Conservation (phyloP, 2,329 filamentous ascomycete species). For the Fusarium avenaceum region DNA sequence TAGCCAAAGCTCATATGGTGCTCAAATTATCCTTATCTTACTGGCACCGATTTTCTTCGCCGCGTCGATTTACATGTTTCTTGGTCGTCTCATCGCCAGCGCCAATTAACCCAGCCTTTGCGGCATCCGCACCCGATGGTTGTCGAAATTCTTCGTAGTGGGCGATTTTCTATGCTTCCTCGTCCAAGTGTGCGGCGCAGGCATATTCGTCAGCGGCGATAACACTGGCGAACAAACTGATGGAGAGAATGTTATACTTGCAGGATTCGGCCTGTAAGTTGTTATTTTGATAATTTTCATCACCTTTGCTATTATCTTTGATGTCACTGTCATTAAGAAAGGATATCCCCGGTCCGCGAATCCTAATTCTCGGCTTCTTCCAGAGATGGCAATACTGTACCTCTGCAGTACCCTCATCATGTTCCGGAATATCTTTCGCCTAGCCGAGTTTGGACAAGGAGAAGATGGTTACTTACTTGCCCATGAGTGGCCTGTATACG, state of each 20-base stretch:
- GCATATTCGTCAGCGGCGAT: neutral
- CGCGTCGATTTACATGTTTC: conserved; percentile 8
- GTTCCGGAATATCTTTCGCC: neutral
- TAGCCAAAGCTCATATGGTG: neutral
- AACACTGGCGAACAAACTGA: neutral
- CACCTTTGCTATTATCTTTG: neutral
- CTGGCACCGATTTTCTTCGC: conserved; percentile 7
- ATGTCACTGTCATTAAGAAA: neutral
- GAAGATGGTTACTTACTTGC: neutral
- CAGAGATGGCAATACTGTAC: neutral
- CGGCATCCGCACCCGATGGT: neutral
- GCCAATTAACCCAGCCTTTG: neutral
- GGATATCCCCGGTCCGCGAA: neutral
- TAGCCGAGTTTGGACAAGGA: neutral
- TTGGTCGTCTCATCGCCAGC: neutral
- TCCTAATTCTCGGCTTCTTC: neutral
- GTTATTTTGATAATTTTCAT: neutral
- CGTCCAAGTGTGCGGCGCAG: neutral
- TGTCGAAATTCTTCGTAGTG: neutral
- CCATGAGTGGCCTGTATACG: neutral
- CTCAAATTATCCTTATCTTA: neutral
- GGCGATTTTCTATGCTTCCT: neutral
- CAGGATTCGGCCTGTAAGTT: neutral
- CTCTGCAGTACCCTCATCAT: neutral
- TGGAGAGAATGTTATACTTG: neutral